Conservation (phyloP, 1,284 basidiomycete species). For the Fistulina hepatica region DNA sequence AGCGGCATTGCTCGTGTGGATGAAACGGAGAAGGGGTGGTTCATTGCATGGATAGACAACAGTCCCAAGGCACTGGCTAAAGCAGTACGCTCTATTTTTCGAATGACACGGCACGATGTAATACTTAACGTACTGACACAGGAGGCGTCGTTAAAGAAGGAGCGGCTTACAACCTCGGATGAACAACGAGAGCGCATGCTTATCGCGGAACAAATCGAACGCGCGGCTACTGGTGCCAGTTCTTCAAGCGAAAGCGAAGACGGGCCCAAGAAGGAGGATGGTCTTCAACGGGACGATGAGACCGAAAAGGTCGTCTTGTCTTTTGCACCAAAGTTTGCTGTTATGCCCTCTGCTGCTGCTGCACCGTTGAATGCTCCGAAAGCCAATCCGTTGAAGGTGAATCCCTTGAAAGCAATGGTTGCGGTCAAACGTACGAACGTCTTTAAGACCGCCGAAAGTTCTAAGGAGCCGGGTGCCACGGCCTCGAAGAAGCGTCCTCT, state of each 20-base stretch:
- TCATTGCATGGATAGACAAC: constrained; percentile 94
- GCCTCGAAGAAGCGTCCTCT: constrained; percentile 52
- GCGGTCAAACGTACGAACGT: constrained; percentile 64
- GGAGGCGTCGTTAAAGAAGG: constrained; percentile 87
- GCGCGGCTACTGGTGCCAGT: constrained; percentile 42
- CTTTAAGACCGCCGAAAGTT: constrained; percentile 44
- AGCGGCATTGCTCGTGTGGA: constrained; percentile 86
- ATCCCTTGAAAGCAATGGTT: constrained; percentile 36
- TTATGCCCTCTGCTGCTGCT: constrained; percentile 23
- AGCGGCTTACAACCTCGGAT: constrained; percentile 83
- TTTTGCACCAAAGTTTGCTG: constrained; percentile 43
- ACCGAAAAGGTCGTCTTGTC: constrained; percentile 66
- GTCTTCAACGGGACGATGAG: constrained; percentile 64
- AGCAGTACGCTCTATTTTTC: constrained; percentile 44
- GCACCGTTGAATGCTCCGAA: constrained; percentile 52
- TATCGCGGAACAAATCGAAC: constrained; percentile 90
- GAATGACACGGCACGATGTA: constrained; percentile 1
- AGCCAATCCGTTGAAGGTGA: constrained; percentile 37
- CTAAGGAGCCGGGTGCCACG: constrained; percentile 19
- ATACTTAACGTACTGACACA: constrained; percentile 24
- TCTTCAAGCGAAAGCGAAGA: constrained; percentile 24
- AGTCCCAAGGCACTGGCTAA: constrained; percentile 88
- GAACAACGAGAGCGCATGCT: constrained; percentile 88
- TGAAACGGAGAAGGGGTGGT: constrained; percentile 97
- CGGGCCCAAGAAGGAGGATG: constrained; percentile 40